Percentiles rank a stretch among this genome's conserved stretches.
These are phyloP conservation scores for Geosmithia flava DNA, from an alignment of 2,329 filamentous ascomycete genomes.

Conservation along the genomic window DNA sequence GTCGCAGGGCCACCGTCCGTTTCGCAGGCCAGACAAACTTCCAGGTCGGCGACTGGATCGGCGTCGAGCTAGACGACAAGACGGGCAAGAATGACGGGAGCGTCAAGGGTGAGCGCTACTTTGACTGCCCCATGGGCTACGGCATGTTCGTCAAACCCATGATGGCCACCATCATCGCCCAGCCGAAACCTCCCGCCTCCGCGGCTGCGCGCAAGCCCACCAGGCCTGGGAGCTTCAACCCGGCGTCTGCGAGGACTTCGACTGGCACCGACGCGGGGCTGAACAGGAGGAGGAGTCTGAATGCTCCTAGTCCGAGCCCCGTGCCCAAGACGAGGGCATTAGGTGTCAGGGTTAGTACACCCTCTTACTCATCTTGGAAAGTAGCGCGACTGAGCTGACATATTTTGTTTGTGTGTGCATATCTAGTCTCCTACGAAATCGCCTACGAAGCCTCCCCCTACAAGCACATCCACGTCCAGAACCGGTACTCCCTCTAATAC, in stretches of 20 bases:
- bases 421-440: constrained; percentile 33
- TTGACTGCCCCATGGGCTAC: constrained; percentile 63
- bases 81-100: constrained; percentile 90
- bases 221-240: constrained; percentile 25
- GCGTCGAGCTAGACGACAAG: constrained; percentile 72
- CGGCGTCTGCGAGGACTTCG: constrained; percentile 23
- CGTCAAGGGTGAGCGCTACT: constrained; percentile 79
- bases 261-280: constrained; percentile 38
- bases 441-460: constrained; percentile 63
- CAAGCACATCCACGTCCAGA: constrained; percentile 46
- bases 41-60: constrained; percentile 74
- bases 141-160: constrained; percentile 78
- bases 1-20: constrained; percentile 63
- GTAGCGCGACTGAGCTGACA: background rate
- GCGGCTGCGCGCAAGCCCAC: constrained; percentile 25
- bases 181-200: constrained; percentile 24
- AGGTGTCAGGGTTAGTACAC: constrained; percentile 42
- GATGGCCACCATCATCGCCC: constrained; percentile 48
- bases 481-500: constrained; percentile 52
- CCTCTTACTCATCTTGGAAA: background rate
- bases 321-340: constrained; percentile 44
- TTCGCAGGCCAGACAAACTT: constrained; percentile 75
- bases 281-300: constrained; percentile 54
- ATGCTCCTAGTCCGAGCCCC: constrained; percentile 62
- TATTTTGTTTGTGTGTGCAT: background rate